Evolutionary conservation across 2,329 filamentous ascomycete species (phyloP).

Genomic region (Exophiala lecanii-corni): DNA sequence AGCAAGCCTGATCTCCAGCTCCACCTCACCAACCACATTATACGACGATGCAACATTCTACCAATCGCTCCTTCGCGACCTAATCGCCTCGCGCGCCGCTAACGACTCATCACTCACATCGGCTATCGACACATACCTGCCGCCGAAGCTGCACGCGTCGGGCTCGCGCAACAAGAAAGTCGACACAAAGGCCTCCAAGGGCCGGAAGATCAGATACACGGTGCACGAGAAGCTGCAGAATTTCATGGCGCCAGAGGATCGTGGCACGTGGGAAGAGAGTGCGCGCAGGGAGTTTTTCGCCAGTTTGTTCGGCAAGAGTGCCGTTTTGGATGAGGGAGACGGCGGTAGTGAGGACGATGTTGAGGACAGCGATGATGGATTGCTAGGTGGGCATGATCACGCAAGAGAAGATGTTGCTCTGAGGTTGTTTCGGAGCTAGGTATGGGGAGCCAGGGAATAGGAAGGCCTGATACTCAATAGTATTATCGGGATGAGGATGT

Average conservation of each 20-base stretch:
- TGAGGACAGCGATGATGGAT: constrained; percentile 32
- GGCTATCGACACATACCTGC: constrained; percentile 37
- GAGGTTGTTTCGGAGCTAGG: constrained; percentile 30
- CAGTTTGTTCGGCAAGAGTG: constrained; percentile 67
- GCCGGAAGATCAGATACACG: constrained; percentile 86
- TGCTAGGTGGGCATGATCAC: constrained; percentile 21
- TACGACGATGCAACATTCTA: constrained; percentile 97
- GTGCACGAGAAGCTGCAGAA: constrained; percentile 97
- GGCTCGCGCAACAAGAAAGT: constrained; percentile 65
- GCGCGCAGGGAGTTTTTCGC: constrained; percentile 75
- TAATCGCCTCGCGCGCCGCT: constrained; percentile 72
- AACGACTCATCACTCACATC: constrained; percentile 39
- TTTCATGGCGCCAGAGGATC: constrained; percentile 73
- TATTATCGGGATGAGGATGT: no score
- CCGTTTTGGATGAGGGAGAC: constrained; percentile 58
- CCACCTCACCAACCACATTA: constrained; percentile 50
- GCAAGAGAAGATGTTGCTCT: constrained; percentile 31
- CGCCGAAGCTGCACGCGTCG: constrained; percentile 36
- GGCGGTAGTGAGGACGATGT: constrained; percentile 49
- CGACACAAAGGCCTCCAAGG: constrained; percentile 92
- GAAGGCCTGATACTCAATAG: no score
- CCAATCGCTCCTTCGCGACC: constrained; percentile 83
- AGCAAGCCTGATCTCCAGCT: constrained; percentile 26
- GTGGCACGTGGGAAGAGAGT: constrained; percentile 80
- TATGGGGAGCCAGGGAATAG: no score